Base-by-base conservation (phyloP, 140 eudicot genomes). In the Oenanthe javanica region DNA sequence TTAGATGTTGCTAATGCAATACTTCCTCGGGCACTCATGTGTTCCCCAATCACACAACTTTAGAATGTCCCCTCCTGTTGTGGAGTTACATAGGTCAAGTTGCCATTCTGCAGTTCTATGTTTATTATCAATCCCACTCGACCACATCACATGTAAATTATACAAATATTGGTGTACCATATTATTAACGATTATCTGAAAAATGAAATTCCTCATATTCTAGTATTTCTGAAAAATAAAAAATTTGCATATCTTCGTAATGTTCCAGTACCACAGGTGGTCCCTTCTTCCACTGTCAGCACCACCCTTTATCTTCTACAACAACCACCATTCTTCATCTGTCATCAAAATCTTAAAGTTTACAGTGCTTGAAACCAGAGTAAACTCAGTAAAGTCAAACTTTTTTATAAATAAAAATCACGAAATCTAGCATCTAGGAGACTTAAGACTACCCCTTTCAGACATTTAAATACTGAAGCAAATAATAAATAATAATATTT, bases 21-120 rank as follows among this genome's bases (percentile, higher is more conserved):
- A 72, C 51, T 42, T 43, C n/a, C 77, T 21, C 9, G 0, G 31
- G 2, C 49, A 38, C 47, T 14, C 75, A 38, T 70, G n/a, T 72
- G 31, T 52, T 72, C 21, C 19, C 25, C 13, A 18, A 47, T 72
- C 50, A 40, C 27, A 40, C 77, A 43, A 43, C 14, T 15, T 72
- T 25, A 43, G 77, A 51, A 40, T 40, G 23, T 70, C 47, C 5
- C 0, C 14, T n/a, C 9, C 25, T 40, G 77, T 19, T n/a, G 57
- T 43, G 52, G 52, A 7, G 77, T 43, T 43, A 15, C 25, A 0
- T 18, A 43, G 77, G 13, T 72, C 6, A 42, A 70, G 76, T 15
- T 72, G 76, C 50, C n/a, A 42, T 72, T 72, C 51, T 72, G 5
- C 77, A 73, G 48, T 73, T 73, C 9, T 25, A 13, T 72, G 46